phyloP scores from a whole-genome alignment of 2,329 filamentous ascomycete species.

The Coniochaeta sp. region DNA sequence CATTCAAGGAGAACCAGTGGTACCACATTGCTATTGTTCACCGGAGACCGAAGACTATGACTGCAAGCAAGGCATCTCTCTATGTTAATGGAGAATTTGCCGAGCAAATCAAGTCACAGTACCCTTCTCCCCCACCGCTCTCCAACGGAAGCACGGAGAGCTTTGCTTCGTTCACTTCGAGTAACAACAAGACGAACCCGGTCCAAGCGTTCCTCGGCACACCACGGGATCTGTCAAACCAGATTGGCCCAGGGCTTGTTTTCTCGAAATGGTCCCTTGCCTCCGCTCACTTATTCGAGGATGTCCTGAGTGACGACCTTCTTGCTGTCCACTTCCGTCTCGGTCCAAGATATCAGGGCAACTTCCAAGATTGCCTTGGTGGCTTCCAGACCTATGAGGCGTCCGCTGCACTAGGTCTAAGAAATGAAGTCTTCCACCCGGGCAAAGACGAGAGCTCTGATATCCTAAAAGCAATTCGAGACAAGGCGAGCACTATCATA shows the following conservation, averaged over 20 bases:
- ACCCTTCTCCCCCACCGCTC: constrained; percentile 68
- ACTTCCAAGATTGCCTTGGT: constrained; percentile 93
- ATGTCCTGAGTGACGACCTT: constrained; percentile 83
- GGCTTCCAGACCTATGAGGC: constrained; percentile 95
- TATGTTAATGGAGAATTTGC: constrained; percentile 92
- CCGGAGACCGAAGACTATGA: constrained; percentile 66
- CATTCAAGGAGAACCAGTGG: constrained; percentile 73
- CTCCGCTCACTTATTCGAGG: constrained; percentile 81
- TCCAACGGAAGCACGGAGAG: constrained; percentile 57
- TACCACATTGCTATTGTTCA: constrained; percentile 92
- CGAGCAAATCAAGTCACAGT: constrained; percentile 84
- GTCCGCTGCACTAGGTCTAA: constrained; percentile 80
- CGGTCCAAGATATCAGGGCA: constrained; percentile 85
- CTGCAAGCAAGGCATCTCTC: constrained; percentile 73
- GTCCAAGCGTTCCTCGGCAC: constrained; percentile 93
- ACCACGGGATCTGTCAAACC: constrained; percentile 75
- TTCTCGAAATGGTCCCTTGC: constrained; percentile 82
- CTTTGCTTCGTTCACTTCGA: constrained; percentile 61
- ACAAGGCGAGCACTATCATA: constrained; percentile 74
- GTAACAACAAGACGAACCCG: constrained; percentile 50
- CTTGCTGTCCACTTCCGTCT: constrained; percentile 86
- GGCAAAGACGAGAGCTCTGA: constrained; percentile 89
- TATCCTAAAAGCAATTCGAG: constrained; percentile 79
- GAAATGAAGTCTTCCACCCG: constrained; percentile 84
- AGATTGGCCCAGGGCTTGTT: constrained; percentile 65